These are phyloP conservation scores for Volvariella surrecta DNA, from an alignment of 1,284 basidiomycete species.

Conservation along the genomic window DNA sequence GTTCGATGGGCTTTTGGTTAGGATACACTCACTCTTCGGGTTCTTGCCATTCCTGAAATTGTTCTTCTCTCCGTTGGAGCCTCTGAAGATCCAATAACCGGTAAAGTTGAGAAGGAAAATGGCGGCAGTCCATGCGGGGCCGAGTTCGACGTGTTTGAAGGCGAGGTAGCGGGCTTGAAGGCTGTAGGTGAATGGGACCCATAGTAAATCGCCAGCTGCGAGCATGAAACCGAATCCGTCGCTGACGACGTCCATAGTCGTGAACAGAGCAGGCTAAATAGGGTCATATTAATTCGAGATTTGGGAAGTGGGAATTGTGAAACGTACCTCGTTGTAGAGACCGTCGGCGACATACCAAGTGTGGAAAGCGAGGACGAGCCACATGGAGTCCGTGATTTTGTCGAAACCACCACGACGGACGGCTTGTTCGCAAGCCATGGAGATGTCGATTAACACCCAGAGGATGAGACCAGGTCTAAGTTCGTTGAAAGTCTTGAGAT, in stretches of 20 bases:
- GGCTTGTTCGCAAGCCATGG: conserved; percentile 89
- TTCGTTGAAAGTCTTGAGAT: conserved; percentile 97
- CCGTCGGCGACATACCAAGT: conserved; percentile 82
- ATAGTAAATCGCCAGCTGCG: conserved; percentile 85
- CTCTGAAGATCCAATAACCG: conserved; percentile 92
- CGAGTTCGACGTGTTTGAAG: conserved; percentile 79
- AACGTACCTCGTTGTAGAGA: conserved; percentile 78
- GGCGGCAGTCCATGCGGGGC: conserved; percentile 46
- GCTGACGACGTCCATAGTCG: conserved; percentile 96
- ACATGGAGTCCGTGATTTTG: conserved; percentile 85
- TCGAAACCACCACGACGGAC: conserved; percentile 60
- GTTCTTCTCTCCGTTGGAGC: conserved; percentile 90
- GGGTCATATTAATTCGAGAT: background rate
- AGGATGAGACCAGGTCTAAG: conserved; percentile 93
- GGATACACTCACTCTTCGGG: conserved; percentile 75
- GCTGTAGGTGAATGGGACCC: conserved; percentile 94
- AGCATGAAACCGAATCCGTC: conserved; percentile 99
- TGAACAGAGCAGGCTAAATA: conserved; percentile 74
- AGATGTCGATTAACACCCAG: conserved; percentile 89
- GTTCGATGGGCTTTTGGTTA: background rate
- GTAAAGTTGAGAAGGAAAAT: conserved; percentile 64
- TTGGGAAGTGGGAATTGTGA: conserved; percentile 2
- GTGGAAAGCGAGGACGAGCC: conserved; percentile 85
- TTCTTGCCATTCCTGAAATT: conserved; percentile 91
- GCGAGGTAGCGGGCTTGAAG: conserved; percentile 94